These are phyloP conservation scores for Blepharisma stoltei DNA, from an alignment of 73 alveolate species.

Conservation along the genomic window DNA sequence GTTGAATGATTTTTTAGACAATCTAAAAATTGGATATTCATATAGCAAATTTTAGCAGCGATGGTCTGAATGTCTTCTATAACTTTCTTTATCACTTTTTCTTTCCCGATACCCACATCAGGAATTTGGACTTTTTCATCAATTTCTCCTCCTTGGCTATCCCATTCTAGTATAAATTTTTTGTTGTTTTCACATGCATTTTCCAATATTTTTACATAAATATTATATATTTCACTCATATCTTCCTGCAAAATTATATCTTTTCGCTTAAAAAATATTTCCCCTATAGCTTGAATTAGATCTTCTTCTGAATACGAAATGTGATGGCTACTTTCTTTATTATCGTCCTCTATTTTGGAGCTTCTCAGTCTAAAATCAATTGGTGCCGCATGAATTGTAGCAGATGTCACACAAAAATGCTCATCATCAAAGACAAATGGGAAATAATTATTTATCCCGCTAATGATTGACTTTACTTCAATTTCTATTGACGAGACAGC, in stretches of 20 bases:
- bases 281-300: neutral
- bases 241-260: neutral
- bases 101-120: no score
- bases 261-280: neutral
- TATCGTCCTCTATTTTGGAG: neutral
- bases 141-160: no score
- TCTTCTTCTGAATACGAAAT: no score
- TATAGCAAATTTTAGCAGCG: neutral
- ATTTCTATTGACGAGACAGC: constrained; percentile 19
- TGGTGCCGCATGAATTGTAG: constrained; percentile 35
- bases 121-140: no score
- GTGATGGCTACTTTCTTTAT: neutral
- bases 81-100: neutral
- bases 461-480: neutral
- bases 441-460: constrained; percentile 44
- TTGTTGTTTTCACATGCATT: neutral
- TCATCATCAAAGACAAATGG: constrained; percentile 42
- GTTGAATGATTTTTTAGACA: no score
- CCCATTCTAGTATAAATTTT: neutral
- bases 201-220: neutral
- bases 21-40: no score
- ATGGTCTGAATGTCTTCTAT: neutral
- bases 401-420: constrained; percentile 40
- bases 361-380: constrained; percentile 40
- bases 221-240: neutral